phyloP scores from a whole-genome alignment of 495 filamentous ascomycete species.

The Lasiosphaeria miniovina region DNA sequence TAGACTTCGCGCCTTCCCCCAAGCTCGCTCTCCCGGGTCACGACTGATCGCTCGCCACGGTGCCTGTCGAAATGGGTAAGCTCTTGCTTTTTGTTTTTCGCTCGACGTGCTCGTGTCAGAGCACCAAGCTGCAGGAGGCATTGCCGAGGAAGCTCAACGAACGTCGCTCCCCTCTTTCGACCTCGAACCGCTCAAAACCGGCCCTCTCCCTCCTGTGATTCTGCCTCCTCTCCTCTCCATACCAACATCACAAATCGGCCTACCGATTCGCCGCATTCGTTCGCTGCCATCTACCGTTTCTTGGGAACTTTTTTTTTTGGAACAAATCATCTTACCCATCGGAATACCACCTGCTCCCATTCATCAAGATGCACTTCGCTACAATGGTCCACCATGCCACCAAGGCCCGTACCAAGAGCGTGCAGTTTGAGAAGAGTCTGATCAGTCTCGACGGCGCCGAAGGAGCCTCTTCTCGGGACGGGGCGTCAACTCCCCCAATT shows the following conservation, averaged over 20 bases:
- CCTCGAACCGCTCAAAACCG: constrained; percentile 13
- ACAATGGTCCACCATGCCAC: constrained; percentile 42
- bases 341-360: constrained; percentile 34
- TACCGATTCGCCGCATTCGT: constrained; percentile 22
- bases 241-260: constrained; percentile 21
- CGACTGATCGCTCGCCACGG: constrained; percentile 14
- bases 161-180: constrained; percentile 21
- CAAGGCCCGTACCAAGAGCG: constrained; percentile 42
- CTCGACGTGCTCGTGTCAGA: constrained; percentile 27
- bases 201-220: constrained; percentile 6
- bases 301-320: constrained; percentile 34
- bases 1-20: constrained; percentile 31
- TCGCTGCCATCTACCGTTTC: constrained; percentile 34
- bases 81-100: constrained; percentile 33
- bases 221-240: constrained; percentile 10
- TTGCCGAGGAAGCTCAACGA: constrained; percentile 21
- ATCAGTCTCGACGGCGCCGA: constrained; percentile 26
- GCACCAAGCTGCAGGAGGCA: constrained; percentile 28
- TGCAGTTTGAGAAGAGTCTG: constrained; percentile 43
- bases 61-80: constrained; percentile 48
- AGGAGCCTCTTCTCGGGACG: constrained; percentile 19
- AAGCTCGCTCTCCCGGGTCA: constrained; percentile 11
- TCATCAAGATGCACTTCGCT: constrained; percentile 37
- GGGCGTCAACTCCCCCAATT: constrained; percentile 21
- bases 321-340: constrained; percentile 31